A percentile compares a stretch with the other conserved stretches of the same genome.
Evolutionary conservation across 331 rosid genomes (phyloP).

Genomic region (Malus hybrid): DNA sequence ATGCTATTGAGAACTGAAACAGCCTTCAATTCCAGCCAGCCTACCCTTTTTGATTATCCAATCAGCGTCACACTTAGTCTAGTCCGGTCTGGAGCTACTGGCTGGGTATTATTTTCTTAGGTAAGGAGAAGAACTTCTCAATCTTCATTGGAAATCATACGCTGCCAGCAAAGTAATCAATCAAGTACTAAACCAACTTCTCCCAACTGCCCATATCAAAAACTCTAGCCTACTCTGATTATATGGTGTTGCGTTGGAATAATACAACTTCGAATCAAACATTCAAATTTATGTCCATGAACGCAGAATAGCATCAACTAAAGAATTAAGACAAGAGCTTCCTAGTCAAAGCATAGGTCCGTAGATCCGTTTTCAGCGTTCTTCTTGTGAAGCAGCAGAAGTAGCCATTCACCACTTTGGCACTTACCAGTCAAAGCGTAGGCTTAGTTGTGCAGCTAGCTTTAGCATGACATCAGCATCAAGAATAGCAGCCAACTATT

Average conservation of each 20-base stretch:
- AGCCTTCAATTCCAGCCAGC: background rate
- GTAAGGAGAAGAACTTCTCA: background rate
- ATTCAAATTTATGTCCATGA: background rate
- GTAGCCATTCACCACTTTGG: background rate
- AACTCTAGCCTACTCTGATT: too few relatives aligned
- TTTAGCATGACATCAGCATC: background rate
- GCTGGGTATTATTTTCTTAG: background rate
- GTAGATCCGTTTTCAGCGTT: background rate
- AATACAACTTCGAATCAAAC: background rate
- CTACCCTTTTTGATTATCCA: background rate
- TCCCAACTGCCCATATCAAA: background rate
- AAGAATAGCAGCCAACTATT: background rate
- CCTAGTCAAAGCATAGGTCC: background rate
- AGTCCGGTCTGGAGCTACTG: background rate
- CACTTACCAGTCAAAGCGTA: too few relatives aligned
- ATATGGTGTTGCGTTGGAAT: background rate
- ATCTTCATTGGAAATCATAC: background rate
- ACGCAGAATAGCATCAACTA: background rate
- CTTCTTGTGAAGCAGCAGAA: background rate
- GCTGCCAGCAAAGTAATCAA: background rate
- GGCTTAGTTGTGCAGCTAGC: background rate
- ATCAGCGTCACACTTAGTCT: background rate
- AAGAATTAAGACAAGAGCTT: background rate
- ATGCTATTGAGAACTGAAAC: background rate
- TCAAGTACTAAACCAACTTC: background rate